A percentile compares a stretch with the other conserved stretches of the same genome.
phyloP scores from a whole-genome alignment of 2,329 filamentous ascomycete genomes.

The Fusarium scirpi region DNA sequence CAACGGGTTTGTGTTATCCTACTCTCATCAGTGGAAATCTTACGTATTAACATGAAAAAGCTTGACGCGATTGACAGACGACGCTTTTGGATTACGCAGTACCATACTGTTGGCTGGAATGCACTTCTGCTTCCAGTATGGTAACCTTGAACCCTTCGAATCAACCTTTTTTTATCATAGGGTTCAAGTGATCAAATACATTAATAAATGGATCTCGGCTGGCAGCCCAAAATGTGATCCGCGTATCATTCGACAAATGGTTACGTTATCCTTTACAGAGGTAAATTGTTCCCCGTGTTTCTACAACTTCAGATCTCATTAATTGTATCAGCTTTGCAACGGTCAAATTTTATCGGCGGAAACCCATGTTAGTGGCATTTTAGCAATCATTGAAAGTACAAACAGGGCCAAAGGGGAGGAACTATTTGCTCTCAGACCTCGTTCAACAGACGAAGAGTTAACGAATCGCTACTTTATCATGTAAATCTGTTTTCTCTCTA shows the following conservation, averaged over 20 bases:
- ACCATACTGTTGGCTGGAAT: constrained; percentile 15
- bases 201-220: constrained; percentile 15
- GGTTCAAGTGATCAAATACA: constrained; percentile 7
- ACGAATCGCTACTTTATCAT: constrained; percentile 14
- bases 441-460: background rate
- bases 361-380: constrained; percentile 13
- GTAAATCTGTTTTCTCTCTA: background rate
- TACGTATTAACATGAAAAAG: background rate
- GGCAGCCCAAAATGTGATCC: background rate
- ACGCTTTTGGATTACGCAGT: constrained; percentile 5
- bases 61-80: background rate
- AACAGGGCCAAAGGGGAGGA: background rate
- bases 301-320: fast-evolving
- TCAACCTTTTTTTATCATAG: constrained; percentile 19
- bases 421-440: background rate
- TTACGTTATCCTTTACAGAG: constrained; percentile 17
- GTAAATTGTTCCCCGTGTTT: fast-evolving
- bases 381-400: constrained; percentile 17
- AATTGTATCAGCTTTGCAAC: background rate
- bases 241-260: constrained; percentile 11
- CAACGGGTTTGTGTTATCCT: background rate
- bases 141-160: constrained; percentile 2
- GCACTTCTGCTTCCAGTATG: constrained; percentile 22
- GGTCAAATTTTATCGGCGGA: constrained; percentile 10
- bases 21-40: fast-evolving